Evolutionary conservation across 2,329 filamentous ascomycete species (phyloP), one percentile per base, ranked within the genome.

Genomic region (Plectosphaerella plurivora): DNA sequence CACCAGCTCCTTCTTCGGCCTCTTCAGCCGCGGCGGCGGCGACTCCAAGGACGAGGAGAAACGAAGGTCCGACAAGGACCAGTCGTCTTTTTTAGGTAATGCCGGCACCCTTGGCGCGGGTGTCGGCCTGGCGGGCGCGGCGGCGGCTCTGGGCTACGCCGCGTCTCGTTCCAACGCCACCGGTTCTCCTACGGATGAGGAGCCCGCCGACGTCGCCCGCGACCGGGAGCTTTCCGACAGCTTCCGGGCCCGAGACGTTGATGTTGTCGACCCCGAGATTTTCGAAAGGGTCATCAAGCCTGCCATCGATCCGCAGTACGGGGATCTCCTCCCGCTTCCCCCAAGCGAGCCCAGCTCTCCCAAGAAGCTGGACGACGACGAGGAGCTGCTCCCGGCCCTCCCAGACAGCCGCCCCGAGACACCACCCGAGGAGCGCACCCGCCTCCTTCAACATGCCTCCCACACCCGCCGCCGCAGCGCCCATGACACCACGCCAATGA

Each of bases 81-180:
- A 56, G 56, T 71, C 73, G 72, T 82, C 82, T 86, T 86, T 86
- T 85, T 85, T 86, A 86, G 83, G 71, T 86, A 82, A 80, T 77
- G 80, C 83, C 82, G 82, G 74, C 78, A 86, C 77, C 78, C 75
- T 79, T 82, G 82, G 82, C 82, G 80, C 78, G 76, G 82, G 82
- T 86, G 83, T 73, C 82, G 83, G 83, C 79, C 66, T 79, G 69
- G 76, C 73, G 73, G 75, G 76, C 69, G 74, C 72, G 65, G 75
- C 69, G 57, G 69, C 68, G 63, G 71, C 68, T 54, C 58, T 70
- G 58, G 64, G 68, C 62, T 66, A 69, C 61, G 64, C 68, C 61
- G 63, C 65, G 60, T 64, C 68, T 66, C 71, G 67, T 61, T 66
- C 70, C 52, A 71, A 77, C 65, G 76, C 75, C 74, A 68, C 69